phyloP scores from a whole-genome alignment of 1,284 basidiomycete genomes.

The Earliella scabrosa region DNA sequence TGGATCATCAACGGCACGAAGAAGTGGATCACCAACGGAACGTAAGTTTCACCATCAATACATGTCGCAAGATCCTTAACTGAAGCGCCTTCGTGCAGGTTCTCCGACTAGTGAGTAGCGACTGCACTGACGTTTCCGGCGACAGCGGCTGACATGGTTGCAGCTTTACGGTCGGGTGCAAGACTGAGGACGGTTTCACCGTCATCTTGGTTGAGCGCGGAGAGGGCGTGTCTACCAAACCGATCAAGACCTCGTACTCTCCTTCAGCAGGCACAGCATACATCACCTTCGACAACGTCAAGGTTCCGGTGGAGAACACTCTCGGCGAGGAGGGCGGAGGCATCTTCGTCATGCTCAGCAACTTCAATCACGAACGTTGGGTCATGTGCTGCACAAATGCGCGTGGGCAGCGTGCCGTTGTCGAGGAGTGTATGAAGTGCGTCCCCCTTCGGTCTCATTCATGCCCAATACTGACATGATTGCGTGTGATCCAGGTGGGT shows the following conservation, averaged over 20 bases:
- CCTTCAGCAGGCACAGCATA: conserved; percentile 82
- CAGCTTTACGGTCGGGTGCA: conserved; percentile 70
- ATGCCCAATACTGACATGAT: neutral
- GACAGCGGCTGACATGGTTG: neutral
- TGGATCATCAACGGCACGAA: conserved; percentile 87
- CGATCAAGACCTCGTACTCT: conserved; percentile 87
- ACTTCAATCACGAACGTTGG: conserved; percentile 74
- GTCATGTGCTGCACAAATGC: conserved; percentile 70
- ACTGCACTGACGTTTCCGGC: neutral
- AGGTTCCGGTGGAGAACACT: conserved; percentile 85
- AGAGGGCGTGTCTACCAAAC: conserved; percentile 82
- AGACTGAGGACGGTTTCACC: conserved; percentile 77
- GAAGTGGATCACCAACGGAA: conserved; percentile 89
- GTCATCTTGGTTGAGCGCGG: conserved; percentile 82
- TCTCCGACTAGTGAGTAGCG: conserved; percentile 55
- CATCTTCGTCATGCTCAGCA: conserved; percentile 77
- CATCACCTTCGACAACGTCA: conserved; percentile 88
- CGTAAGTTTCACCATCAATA: too few relatives aligned
- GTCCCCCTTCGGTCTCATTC: conserved; percentile 18
- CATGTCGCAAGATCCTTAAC: too few relatives aligned
- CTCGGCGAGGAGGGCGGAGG: conserved; percentile 85
- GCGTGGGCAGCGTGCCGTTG: conserved; percentile 52
- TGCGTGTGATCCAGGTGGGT: conserved; percentile 56
- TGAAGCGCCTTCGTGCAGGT: too few relatives aligned
- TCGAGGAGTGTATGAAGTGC: conserved; percentile 73